Evolutionary conservation across 108 stramenopile genomes (phyloP), one percentile per base, ranked within the genome.

Genomic region (Poteriospumella lacustris): DNA sequence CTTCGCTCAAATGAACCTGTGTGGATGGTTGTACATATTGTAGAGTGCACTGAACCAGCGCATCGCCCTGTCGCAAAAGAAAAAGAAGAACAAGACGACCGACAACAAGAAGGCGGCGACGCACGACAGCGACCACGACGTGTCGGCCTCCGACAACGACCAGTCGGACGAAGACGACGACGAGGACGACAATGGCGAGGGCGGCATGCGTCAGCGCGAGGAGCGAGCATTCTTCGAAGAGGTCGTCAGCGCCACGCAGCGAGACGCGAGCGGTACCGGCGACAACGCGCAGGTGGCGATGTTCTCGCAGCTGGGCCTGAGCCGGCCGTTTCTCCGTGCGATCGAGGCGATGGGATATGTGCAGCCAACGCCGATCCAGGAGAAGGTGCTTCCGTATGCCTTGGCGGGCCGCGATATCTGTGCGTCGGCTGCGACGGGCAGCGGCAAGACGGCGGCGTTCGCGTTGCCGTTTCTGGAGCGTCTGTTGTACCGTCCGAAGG

Each of bases 361-460:
- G 9, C 86, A 84, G 5, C 98, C 98, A 41, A 99, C 98, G 31
- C 87, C 95, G 39, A 93, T 99, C 68, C 98, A 99, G 79, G 88
- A 89, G 2, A 78, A 87, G 5, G 91, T 92, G 47, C 89, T 99
- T 9, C 98, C 98, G 9, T 84, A 91, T 40, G 95, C 93, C 0
- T 79, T 99, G 60, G 91, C 93, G 31, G 75, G 76, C 28, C 70
- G 94, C 43, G 98, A 99, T 81, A 91, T 99, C 70, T 95, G 94
- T 70, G 98, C 94, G 38, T 88, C 87, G 31, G 92, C 92, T 9
- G 88, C 87, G 15, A 92, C 93, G 9, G 93, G 92, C 19, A 79
- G 80, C 56, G 83, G 82, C 40, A 97, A 97, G 78, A 97, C 95
- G 40, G 97, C 96, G 3, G 98, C 98, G 1, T 99, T 99, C 75